Evolutionary conservation across 1,284 basidiomycete species (phyloP).

Genomic region (Leccinum huronense): DNA sequence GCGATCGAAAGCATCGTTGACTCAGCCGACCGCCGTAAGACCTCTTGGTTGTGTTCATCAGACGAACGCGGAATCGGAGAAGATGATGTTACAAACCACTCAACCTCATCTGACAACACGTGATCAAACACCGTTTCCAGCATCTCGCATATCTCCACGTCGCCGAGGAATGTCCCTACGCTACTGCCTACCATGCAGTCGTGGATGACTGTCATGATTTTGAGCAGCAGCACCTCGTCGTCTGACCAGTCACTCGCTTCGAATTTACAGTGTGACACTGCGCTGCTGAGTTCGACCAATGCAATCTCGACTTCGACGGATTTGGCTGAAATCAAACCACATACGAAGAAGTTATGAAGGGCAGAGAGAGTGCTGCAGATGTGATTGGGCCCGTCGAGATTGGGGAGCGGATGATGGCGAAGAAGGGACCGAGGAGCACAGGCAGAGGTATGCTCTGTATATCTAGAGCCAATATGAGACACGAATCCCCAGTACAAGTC

Average conservation of each 20-base stretch:
- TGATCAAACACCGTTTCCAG: conserved; percentile 95
- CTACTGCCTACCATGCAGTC: conserved; percentile 70
- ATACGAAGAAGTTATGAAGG: conserved; percentile 84
- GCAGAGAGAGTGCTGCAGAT: conserved; percentile 84
- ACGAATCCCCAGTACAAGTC: conserved; percentile 8
- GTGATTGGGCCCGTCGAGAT: conserved; percentile 94
- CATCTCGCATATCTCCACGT: conserved; percentile 97
- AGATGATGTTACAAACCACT: conserved; percentile 64
- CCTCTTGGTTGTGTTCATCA: conserved; percentile 53
- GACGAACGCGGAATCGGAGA: conserved; percentile 13
- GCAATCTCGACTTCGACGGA: conserved; percentile 58
- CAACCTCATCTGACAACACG: conserved; percentile 94
- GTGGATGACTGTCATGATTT: conserved; percentile 89
- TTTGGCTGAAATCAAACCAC: conserved; percentile 63
- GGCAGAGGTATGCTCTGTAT: conserved; percentile 54
- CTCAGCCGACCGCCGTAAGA: conserved; percentile 90
- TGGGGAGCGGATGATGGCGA: conserved; percentile 89
- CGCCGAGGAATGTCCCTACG: conserved; percentile 72
- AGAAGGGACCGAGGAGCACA: conserved; percentile 81
- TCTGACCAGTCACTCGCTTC: conserved; percentile 95
- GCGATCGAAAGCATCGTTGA: conserved; percentile 90
- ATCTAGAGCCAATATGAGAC: conserved; percentile 45
- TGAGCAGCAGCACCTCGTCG: conserved; percentile 93
- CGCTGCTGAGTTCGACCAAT: conserved; percentile 82
- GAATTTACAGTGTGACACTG: conserved; percentile 95